Percentiles rank a stretch among this genome's conserved stretches.
These are phyloP conservation scores for Alternaria panax DNA, from an alignment of 2,329 filamentous ascomycete genomes.

Conservation along the genomic window DNA sequence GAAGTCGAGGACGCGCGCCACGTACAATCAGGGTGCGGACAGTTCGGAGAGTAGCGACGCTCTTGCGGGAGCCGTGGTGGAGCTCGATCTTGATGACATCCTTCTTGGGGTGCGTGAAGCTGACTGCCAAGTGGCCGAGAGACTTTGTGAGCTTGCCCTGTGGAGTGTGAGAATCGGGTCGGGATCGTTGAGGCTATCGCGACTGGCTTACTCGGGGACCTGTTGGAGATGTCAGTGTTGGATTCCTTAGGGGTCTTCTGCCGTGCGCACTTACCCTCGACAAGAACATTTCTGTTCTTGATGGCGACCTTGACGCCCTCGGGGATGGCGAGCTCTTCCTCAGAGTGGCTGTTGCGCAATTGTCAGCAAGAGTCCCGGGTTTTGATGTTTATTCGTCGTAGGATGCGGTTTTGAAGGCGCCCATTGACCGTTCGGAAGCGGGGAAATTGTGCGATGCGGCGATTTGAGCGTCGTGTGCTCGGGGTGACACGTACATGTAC, in stretches of 20 bases:
- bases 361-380: conserved; percentile 40
- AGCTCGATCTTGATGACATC: conserved; percentile 94
- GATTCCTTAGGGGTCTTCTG: conserved; percentile 8
- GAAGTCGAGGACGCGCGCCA: conserved; percentile 16
- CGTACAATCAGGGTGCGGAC: conserved; percentile 87
- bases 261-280: conserved; percentile 81
- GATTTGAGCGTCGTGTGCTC: conserved; percentile 15
- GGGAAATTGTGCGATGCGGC: conserved; percentile 22
- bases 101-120: conserved; percentile 88
- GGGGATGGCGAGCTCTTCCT: conserved; percentile 94
- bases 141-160: conserved; percentile 95
- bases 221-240: conserved; percentile 29
- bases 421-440: conserved; percentile 22
- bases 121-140: conserved; percentile 94
- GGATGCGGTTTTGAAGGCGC: conserved; percentile 19
- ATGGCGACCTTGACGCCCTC: conserved; percentile 98
- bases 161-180: conserved; percentile 31
- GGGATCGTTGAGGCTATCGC: conserved; percentile 7
- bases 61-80: conserved; percentile 98
- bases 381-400: conserved; percentile 21
- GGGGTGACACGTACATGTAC: conserved; percentile 72
- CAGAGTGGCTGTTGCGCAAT: conserved; percentile 70
- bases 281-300: conserved; percentile 95
- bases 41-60: conserved; percentile 95
- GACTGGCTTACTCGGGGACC: conserved; percentile 43